phyloP scores from a whole-genome alignment of 495 filamentous ascomycete species.

The Xylaria castorea region DNA sequence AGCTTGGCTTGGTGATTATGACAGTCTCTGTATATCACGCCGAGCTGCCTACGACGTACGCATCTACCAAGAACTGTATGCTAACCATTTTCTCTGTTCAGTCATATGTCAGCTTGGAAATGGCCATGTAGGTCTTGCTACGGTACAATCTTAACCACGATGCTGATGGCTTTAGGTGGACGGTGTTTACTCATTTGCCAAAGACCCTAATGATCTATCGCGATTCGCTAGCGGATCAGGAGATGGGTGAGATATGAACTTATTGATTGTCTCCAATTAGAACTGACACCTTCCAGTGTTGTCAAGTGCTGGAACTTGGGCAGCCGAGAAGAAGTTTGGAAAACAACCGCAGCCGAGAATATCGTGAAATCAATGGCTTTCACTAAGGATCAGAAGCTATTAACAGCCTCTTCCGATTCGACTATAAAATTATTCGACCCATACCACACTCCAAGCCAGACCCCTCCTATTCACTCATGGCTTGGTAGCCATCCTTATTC shows the following conservation, averaged over 20 bases:
- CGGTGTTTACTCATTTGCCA: constrained; percentile 80
- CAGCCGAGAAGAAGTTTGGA: constrained; percentile 78
- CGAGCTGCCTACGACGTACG: background rate
- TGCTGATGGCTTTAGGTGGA: constrained; percentile 58
- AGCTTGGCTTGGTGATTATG: background rate
- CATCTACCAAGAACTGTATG: background rate
- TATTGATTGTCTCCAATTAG: background rate
- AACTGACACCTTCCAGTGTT: constrained; percentile 64
- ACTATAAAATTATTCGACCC: constrained; percentile 92
- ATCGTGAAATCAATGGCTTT: constrained; percentile 93
- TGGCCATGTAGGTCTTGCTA: constrained; percentile 65
- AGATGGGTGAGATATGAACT: constrained; percentile 21
- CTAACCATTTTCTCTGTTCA: background rate
- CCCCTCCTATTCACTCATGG: constrained; percentile 77
- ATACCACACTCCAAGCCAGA: constrained; percentile 69
- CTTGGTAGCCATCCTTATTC: constrained; percentile 84
- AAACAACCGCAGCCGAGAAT: constrained; percentile 71
- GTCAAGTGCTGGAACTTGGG: constrained; percentile 94
- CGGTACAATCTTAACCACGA: background rate
- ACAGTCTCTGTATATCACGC: background rate
- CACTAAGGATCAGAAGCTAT: constrained; percentile 80
- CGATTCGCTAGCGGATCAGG: constrained; percentile 29
- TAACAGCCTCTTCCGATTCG: constrained; percentile 89
- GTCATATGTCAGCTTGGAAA: constrained; percentile 82
- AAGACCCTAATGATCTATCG: constrained; percentile 69